A percentile compares a stretch with the other conserved stretches of the same genome.
These are phyloP conservation scores for Gynostemma pentaphyllum DNA, from an alignment of 306 rosid species.

Conservation along the genomic window DNA sequence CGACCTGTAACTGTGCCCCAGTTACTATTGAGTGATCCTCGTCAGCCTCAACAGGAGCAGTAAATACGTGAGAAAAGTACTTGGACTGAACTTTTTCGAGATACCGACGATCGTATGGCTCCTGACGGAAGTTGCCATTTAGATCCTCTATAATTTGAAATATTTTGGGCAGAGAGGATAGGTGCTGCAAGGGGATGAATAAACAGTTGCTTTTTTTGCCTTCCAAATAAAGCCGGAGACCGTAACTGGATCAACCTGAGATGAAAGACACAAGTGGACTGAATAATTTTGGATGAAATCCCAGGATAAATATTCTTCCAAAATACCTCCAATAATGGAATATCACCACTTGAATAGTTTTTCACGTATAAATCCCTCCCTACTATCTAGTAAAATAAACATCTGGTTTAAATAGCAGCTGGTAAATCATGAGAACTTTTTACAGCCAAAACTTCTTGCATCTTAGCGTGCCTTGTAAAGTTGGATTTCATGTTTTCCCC, in stretches of 20 bases:
- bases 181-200: constrained; percentile 91
- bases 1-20: constrained; percentile 86
- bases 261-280: not conserved
- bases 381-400: not conserved
- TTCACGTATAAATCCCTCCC: not conserved
- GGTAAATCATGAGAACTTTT: not conserved
- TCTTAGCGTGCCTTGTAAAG: not conserved
- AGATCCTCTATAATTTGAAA: constrained; percentile 83
- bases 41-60: constrained; percentile 82
- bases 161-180: constrained; percentile 76
- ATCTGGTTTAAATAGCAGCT: not conserved
- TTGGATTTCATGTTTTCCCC: not conserved
- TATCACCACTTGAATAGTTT: not conserved
- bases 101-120: constrained; percentile 49
- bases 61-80: constrained; percentile 93
- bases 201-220: constrained; percentile 86
- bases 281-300: not conserved
- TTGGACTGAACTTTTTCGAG: constrained; percentile 94
- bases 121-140: constrained; percentile 37
- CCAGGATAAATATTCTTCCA: not conserved
- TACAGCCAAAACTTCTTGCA: not conserved
- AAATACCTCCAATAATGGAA: not conserved
- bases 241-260: constrained; percentile 97
- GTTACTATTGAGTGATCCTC: constrained; percentile 80
- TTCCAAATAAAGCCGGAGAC: constrained; percentile 87